Conservation (phyloP, 2,329 filamentous ascomycete species). For the Hymenotorrendiella dingleyae region DNA sequence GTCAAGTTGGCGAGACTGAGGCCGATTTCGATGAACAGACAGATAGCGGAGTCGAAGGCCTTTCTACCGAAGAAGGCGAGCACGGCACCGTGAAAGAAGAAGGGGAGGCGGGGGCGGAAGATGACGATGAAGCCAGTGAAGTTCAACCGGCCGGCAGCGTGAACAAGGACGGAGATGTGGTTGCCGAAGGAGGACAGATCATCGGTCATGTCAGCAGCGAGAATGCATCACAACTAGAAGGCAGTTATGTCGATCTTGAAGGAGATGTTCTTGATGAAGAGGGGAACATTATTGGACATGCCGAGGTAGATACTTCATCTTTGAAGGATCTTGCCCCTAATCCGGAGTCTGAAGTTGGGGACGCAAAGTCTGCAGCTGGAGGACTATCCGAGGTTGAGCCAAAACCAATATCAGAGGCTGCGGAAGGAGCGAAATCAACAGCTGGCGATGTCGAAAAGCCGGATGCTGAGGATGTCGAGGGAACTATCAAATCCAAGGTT, state of each 20-base stretch:
- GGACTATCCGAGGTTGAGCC: too few species aligned
- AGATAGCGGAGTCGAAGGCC: constrained; percentile 13
- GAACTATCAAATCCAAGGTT: constrained; percentile 4
- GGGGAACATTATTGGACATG: constrained; percentile 40
- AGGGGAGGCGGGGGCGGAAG: constrained; percentile 10
- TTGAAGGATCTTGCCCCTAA: constrained; percentile 4
- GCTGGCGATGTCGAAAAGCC: constrained; percentile 6
- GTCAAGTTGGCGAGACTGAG: neutral
- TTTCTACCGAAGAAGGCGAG: neutral
- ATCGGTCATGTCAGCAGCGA: constrained; percentile 58
- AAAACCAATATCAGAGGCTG: constrained; percentile 6
- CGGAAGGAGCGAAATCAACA: constrained; percentile 2
- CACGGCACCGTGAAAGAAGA: too few species aligned
- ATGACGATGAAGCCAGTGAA: constrained; percentile 8
- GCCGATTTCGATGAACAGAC: constrained; percentile 9
- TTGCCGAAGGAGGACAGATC: constrained; percentile 48
- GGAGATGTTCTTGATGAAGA: constrained; percentile 53
- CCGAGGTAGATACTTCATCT: constrained; percentile 11
- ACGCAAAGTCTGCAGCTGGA: too few species aligned
- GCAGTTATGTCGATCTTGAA: constrained; percentile 43
- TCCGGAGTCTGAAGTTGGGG: too few species aligned
- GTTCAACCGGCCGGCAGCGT: constrained; percentile 19
- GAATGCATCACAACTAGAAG: constrained; percentile 50
- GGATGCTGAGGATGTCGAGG: neutral
- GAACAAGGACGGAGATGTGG: constrained; percentile 48